Percentiles rank a stretch among this genome's conserved stretches.
Evolutionary conservation across 2,329 filamentous ascomycete species (phyloP).

Genomic region (Aspergillus sp.): DNA sequence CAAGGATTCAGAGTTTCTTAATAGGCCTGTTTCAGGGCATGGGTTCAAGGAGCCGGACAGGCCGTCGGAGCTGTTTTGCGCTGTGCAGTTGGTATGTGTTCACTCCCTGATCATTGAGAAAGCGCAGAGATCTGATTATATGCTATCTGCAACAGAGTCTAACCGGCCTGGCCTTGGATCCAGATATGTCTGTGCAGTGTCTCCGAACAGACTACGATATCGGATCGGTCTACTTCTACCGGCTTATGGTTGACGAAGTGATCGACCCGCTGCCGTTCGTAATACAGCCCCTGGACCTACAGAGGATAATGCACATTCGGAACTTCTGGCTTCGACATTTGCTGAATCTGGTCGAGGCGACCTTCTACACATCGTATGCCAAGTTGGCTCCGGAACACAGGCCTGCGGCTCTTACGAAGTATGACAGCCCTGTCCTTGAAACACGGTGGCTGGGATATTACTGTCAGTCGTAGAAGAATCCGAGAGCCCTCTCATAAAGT

Average conservation of each 20-base stretch:
- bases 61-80: slow-evolving; percentile 24
- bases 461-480: slow-evolving; percentile 21
- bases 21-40: slow-evolving; percentile 19
- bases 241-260: not conserved
- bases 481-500: not conserved
- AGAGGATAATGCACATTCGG: slow-evolving; percentile 36
- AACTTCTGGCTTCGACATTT: slow-evolving; percentile 44
- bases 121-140: not conserved
- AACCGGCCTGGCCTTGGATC: slow-evolving; percentile 33
- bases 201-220: slow-evolving; percentile 32
- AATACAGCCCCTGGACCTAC: slow-evolving; percentile 23
- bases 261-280: not conserved
- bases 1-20: slow-evolving; percentile 20
- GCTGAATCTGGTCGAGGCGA: slow-evolving; percentile 24
- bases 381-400: slow-evolving; percentile 13
- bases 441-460: slow-evolving; percentile 33
- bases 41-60: slow-evolving; percentile 1
- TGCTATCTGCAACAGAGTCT: slow-evolving; percentile 20
- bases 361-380: slow-evolving; percentile 23
- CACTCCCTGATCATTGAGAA: not conserved
- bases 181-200: slow-evolving; percentile 20
- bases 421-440: slow-evolving; percentile 8
- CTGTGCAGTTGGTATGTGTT: slow-evolving; percentile 29
- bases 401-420: slow-evolving; percentile 16
- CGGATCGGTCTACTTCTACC: slow-evolving; percentile 25